Base-by-base conservation (phyloP, 345 rosid genomes). In the Turnera subulata region DNA sequence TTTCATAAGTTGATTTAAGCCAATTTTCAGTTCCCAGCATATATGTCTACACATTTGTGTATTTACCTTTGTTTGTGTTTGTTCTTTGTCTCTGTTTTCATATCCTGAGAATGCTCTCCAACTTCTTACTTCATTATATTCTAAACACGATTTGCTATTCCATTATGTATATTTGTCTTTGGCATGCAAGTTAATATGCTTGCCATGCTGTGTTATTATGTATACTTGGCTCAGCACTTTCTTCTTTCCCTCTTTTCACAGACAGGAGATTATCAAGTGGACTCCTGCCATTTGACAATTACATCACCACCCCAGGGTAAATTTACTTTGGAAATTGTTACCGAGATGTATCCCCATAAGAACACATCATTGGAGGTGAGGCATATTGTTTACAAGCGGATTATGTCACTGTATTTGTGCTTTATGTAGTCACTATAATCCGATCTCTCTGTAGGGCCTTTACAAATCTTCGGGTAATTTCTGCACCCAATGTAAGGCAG, bases 401-500 rank as follows among this genome's bases (percentile, higher is more conserved):
- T 17, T 10, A 29, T 24, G 35, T 35, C 1, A 23, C 1, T 5
- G 63, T 46, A 12, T 16, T 46, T 4, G 35, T 16, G 40, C 35
- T 32, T 48, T 23, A 8, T 29, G 19, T 3, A 47, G 39, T 37
- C 33, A 16, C 20, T 6, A 21, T 3, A 14, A n/a, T 15, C 6
- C 40, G 4, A 19, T 59, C 63, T 8, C 8, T 43, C 54, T 53
- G 20, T 53, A 90, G 99, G 99, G 96, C 53, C 97, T 94, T 63
- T 94, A 90, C 86, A 84, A 84, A 76, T 82, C 99, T 40, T 87
- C 97, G 58, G 88, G 89, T 62, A 87, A 82, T 70, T 94, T 88
- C 76, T 90, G 99, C 77, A 90, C 99, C 11, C 99, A 93, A 65
- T 90, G 99, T 58, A 96, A 93, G 83, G 97, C 99, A 29, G 99